Evolutionary conservation across 148 eudicot genomes (phyloP).

Genomic region (Dianthus caryophyllus): DNA sequence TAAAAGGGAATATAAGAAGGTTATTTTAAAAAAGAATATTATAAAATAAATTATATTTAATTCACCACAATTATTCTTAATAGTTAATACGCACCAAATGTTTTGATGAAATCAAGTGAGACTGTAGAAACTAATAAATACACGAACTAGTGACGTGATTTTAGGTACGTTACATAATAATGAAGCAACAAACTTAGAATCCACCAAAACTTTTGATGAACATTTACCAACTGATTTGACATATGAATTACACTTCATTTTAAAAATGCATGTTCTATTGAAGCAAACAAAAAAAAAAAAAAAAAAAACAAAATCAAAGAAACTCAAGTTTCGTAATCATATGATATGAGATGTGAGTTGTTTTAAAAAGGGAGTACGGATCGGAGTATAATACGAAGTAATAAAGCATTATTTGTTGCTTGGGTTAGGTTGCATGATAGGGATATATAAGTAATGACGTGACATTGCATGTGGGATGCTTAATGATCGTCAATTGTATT

Average conservation of each 20-base stretch:
- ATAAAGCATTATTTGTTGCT: conserved; percentile 20
- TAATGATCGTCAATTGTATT: conserved; percentile 27
- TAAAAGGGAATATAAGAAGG: too few species aligned
- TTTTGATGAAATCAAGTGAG: too few species aligned
- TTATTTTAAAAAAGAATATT: neutral
- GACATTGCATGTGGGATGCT: conserved; percentile 33
- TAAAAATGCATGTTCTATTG: conserved; percentile 14
- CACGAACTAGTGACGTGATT: neutral
- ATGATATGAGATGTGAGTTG: neutral
- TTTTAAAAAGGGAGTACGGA: too few species aligned
- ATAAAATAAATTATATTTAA: neutral
- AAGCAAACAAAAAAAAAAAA: conserved; percentile 15
- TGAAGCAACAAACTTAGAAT: neutral
- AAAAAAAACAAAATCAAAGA: conserved; percentile 19
- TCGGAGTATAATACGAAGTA: too few species aligned
- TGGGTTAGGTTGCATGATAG: conserved; percentile 33
- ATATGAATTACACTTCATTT: neutral
- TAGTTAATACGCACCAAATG: too few species aligned
- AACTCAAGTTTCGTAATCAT: conserved; percentile 22
- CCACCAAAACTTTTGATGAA: conserved; percentile 12
- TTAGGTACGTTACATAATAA: neutral
- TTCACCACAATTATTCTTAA: too few species aligned
- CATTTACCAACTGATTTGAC: conserved; percentile 24
- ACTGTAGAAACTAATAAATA: too few species aligned
- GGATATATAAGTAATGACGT: conserved; percentile 31